These are phyloP conservation scores for Astrothelium subdiscretum DNA, from an alignment of 495 filamentous ascomycete species.

Conservation along the genomic window DNA sequence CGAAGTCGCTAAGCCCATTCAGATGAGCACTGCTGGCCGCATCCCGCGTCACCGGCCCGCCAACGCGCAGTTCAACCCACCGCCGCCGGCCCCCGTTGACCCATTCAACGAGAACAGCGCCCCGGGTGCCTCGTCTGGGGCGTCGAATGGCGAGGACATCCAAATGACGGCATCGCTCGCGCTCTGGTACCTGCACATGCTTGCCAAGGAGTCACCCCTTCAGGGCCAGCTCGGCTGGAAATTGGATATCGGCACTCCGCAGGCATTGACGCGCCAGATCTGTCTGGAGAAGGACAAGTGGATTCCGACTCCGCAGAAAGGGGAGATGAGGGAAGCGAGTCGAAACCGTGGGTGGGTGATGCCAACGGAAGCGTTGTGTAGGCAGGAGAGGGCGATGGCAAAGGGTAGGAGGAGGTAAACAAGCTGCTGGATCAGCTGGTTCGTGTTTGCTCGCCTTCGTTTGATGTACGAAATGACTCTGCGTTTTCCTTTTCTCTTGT, in stretches of 20 bases:
- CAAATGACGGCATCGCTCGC: conserved; percentile 60
- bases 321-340: conserved; percentile 78
- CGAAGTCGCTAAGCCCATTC: conserved; percentile 57
- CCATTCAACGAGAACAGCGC: neutral
- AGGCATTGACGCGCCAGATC: conserved; percentile 61
- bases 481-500: neutral
- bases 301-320: conserved; percentile 75
- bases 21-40: conserved; percentile 32
- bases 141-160: conserved; percentile 29
- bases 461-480: neutral
- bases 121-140: conserved; percentile 17
- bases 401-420: conserved; percentile 13
- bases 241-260: conserved; percentile 71
- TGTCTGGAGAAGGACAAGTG: conserved; percentile 61
- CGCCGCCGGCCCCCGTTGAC: conserved; percentile 6
- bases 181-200: conserved; percentile 71
- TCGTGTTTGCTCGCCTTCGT: neutral
- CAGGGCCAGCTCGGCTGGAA: conserved; percentile 56
- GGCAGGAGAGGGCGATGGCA: conserved; percentile 33
- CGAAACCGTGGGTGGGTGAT: conserved; percentile 71
- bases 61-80: conserved; percentile 35
- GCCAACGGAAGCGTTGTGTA: conserved; percentile 60
- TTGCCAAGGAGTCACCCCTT: conserved; percentile 62
- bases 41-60: conserved; percentile 15
- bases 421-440: neutral